phyloP scores from a whole-genome alignment of 768 basidiomycete genomes.

The Xerocomus potaroensis region DNA sequence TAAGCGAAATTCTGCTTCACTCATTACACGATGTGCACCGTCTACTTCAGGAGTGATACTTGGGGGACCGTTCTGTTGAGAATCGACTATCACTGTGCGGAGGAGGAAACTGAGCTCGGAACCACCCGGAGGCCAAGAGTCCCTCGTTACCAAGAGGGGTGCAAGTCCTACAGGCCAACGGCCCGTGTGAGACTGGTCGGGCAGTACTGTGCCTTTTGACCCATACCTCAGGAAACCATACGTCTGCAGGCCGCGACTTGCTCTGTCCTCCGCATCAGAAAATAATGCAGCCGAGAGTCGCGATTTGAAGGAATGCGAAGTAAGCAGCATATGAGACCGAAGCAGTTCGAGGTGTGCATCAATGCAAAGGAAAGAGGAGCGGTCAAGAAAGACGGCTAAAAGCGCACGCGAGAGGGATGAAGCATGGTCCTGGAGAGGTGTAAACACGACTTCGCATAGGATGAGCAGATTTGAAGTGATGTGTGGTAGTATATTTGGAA shows the following conservation, averaged over 20 bases:
- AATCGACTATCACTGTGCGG: constrained; percentile 81
- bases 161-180: constrained; percentile 72
- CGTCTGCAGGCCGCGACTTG: constrained; percentile 27
- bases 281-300: constrained; percentile 72
- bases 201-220: constrained; percentile 13
- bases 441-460: constrained; percentile 59
- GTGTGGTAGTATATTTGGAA: constrained; percentile 56
- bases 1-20: constrained; percentile 71
- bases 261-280: constrained; percentile 60
- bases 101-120: constrained; percentile 81
- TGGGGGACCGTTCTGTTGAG: constrained; percentile 41
- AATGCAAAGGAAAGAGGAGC: constrained; percentile 61
- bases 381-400: constrained; percentile 60
- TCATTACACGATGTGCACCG: constrained; percentile 34
- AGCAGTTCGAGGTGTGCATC: constrained; percentile 63
- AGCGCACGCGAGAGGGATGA: constrained; percentile 62
- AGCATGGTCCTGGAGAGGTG: constrained; percentile 58
- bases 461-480: constrained; percentile 62
- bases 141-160: constrained; percentile 63
- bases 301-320: constrained; percentile 67
- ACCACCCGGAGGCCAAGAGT: constrained; percentile 85
- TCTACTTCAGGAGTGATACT: constrained; percentile 27
- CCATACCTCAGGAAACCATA: constrained; percentile 23
- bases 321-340: constrained; percentile 71
- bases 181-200: constrained; percentile 15